Base-by-base conservation (phyloP, 768 basidiomycete genomes). In the Psilocybe subaeruginosa region DNA sequence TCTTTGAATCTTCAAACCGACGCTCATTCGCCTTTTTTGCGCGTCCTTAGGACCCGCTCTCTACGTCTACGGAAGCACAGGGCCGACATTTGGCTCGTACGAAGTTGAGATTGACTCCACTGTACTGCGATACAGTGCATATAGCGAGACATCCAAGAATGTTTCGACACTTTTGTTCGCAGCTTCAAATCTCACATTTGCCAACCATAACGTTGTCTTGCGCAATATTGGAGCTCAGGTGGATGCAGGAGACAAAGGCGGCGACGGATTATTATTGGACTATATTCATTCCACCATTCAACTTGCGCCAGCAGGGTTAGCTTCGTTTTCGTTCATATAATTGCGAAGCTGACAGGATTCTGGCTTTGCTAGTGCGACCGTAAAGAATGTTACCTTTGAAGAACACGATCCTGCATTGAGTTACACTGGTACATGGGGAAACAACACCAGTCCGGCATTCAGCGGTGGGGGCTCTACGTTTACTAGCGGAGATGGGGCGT, bases 401-500 rank as follows among this genome's bases (percentile, higher is more conserved):
- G 80, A 82, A 66, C 73, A 74, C 17, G 69, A 77, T 57, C 41
- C 77, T 1, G 69, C 74, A 9, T 61, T 82, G n/a, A 78, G 45
- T 8, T 82, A 77, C 61, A 67, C 66, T 1, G 81, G 80, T 0
- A 73, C 55, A 11, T 82, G 81, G 80, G 71, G 72, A 50, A 74
- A 73, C 31, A 82, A 81, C 56, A 77, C 72, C 23, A 76, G 77
- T 0, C 76, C 78, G 5, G 73, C 72, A 43, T 82, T 82, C 64
- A 79, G 78, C 59, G 80, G 80, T 2, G 80, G 80, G 11, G 78
- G 79, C 8, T 70, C 77, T 9, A 73, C 79, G 7, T 82, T 70
- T 61, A 82, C 81, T 16, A 74, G 78, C 51, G 74, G 64, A 11
- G 78, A 81, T 59, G 70, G 70, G 3, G 80, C 79, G 1, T 70